These are phyloP conservation scores for Yarrowia hollandica DNA, from an alignment of 805 yeast species.

Conservation along the genomic window DNA sequence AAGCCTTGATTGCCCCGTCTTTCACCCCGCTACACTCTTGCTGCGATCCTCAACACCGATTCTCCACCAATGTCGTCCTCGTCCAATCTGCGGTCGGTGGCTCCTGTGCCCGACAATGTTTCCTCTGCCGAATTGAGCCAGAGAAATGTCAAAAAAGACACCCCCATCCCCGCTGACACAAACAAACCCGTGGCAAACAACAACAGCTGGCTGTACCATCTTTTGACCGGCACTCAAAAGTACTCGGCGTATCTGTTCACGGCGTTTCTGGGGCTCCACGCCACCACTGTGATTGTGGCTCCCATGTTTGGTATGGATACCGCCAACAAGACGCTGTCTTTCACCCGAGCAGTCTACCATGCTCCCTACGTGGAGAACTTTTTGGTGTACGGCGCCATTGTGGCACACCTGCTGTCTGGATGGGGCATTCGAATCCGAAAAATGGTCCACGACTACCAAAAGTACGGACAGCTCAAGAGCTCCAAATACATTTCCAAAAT, in stretches of 20 bases:
- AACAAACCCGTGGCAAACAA: not conserved
- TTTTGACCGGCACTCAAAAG: constrained; percentile 31
- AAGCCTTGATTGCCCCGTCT: too few species aligned
- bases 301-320: constrained; percentile 51
- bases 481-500: constrained; percentile 51
- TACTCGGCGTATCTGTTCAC: constrained; percentile 60
- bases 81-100: constrained; percentile 13
- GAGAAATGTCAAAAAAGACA: not conserved
- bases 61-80: constrained; percentile 20
- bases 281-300: constrained; percentile 52
- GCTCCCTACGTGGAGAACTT: constrained; percentile 51
- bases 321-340: constrained; percentile 56
- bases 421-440: constrained; percentile 47
- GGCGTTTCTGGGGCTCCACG: constrained; percentile 57
- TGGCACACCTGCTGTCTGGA: constrained; percentile 56
- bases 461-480: constrained; percentile 36
- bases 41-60: too few species aligned
- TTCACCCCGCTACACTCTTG: too few species aligned
- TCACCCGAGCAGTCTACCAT: constrained; percentile 63
- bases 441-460: constrained; percentile 37
- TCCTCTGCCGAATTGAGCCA: not conserved
- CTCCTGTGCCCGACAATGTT: not conserved
- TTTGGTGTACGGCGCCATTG: constrained; percentile 49
- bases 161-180: not conserved
- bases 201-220: constrained; percentile 16